phyloP scores from a whole-genome alignment of 371 early-diverging fungal species.

The Mucor circinelloides region DNA sequence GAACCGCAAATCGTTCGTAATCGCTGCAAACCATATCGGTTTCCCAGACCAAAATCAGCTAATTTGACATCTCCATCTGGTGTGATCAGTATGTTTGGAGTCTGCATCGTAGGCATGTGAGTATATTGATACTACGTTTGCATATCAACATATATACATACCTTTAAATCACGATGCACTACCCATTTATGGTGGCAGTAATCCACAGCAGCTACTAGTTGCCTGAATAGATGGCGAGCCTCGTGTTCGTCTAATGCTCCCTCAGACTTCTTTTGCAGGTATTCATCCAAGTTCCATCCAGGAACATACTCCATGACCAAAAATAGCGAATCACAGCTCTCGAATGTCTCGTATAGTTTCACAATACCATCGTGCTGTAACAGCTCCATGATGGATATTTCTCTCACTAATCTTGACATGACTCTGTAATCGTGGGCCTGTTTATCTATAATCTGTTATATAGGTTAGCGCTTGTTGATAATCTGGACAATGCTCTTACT shows the following conservation, averaged over 20 bases:
- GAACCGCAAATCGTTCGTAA: slow-evolving; percentile 81
- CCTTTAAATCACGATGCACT: slow-evolving; percentile 83
- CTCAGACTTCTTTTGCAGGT: slow-evolving; percentile 45
- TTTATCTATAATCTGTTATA: slow-evolving; percentile 75
- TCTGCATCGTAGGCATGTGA: slow-evolving; percentile 18
- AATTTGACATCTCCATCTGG: slow-evolving; percentile 62
- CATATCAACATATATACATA: slow-evolving; percentile 31
- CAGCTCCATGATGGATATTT: slow-evolving; percentile 86
- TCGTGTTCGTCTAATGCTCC: slow-evolving; percentile 59
- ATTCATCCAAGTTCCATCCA: slow-evolving; percentile 61
- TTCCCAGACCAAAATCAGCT: slow-evolving; percentile 85
- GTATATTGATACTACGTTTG: slow-evolving; percentile 11
- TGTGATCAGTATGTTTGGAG: slow-evolving; percentile 61
- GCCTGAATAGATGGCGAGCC: slow-evolving; percentile 70
- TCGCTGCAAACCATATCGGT: slow-evolving; percentile 66
- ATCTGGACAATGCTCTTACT: background rate
- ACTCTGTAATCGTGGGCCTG: slow-evolving; percentile 78
- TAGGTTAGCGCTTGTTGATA: background rate
- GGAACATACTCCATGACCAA: slow-evolving; percentile 71
- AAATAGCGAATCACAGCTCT: slow-evolving; percentile 81
- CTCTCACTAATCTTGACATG: slow-evolving; percentile 78
- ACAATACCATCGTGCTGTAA: slow-evolving; percentile 87
- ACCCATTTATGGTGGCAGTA: slow-evolving; percentile 76
- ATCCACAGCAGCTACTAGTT: slow-evolving; percentile 69
- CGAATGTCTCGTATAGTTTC: slow-evolving; percentile 88